phyloP scores from a whole-genome alignment of 2,329 filamentous ascomycete species.

The Stachybotrys echinatus region DNA sequence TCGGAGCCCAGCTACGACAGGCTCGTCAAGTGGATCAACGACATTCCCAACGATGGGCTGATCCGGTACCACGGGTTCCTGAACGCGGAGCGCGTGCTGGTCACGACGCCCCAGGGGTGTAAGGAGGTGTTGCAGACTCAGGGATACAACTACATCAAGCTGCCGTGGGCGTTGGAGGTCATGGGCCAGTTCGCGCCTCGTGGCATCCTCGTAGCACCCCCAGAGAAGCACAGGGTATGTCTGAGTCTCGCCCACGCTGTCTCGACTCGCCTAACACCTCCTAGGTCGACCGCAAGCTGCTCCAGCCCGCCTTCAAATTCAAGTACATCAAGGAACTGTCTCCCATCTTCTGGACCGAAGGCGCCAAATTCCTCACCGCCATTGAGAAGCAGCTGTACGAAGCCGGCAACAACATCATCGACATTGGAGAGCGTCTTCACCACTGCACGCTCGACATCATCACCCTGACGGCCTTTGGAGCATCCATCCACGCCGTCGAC shows the following conservation, averaged over 20 bases:
- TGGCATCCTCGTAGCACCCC: constrained; percentile 7
- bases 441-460: constrained; percentile 40
- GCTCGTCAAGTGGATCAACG: constrained; percentile 7
- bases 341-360: constrained; percentile 2
- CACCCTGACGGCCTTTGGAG: constrained; percentile 37
- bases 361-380: constrained; percentile 7
- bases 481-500: constrained; percentile 8
- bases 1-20: constrained; percentile 5
- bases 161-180: constrained; percentile 8
- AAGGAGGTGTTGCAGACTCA: constrained; percentile 1
- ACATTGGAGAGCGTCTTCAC: constrained; percentile 43
- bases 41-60: constrained; percentile 2
- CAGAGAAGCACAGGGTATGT: constrained; percentile 6
- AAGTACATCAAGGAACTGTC: constrained; percentile 2
- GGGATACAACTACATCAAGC: constrained; percentile 9
- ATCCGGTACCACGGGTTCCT: constrained; percentile 1
- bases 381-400: constrained; percentile 7
- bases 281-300: constrained; percentile 8
- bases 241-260: not conserved
- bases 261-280: not conserved
- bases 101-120: constrained; percentile 1
- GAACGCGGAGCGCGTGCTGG: not conserved
- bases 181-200: constrained; percentile 7
- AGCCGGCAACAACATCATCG: constrained; percentile 21
- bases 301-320: constrained; percentile 4